Percentiles rank a stretch among this genome's conserved stretches.
phyloP scores from a whole-genome alignment of 2,329 filamentous ascomycete genomes.

The Cladophialophora yegresii region DNA sequence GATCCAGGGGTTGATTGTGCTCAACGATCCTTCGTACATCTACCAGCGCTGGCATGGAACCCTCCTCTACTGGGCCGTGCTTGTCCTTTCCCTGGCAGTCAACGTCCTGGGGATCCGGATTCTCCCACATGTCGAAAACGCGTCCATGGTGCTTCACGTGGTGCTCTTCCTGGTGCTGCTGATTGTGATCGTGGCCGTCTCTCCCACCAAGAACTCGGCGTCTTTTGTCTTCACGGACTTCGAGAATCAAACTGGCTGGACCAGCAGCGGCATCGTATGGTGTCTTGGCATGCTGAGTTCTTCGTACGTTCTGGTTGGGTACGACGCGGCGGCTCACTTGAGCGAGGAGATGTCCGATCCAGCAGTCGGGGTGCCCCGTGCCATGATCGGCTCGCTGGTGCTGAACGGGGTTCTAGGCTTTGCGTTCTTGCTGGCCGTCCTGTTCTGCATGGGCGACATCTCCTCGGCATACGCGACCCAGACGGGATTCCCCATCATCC shows the following conservation, averaged over 20 bases:
- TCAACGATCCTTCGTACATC: conserved; percentile 39
- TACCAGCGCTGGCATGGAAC: conserved; percentile 51
- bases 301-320: conserved; percentile 36
- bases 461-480: conserved; percentile 45
- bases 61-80: conserved; percentile 52
- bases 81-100: conserved; percentile 44
- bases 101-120: conserved; percentile 49
- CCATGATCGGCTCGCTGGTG: conserved; percentile 41
- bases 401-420: conserved; percentile 53
- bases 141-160: conserved; percentile 41
- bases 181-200: conserved; percentile 46
- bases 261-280: conserved; percentile 32
- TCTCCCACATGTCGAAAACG: conserved; percentile 37
- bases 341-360: conserved; percentile 41
- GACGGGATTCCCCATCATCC: conserved; percentile 50
- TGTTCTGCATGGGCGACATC: conserved; percentile 50
- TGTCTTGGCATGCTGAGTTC: conserved; percentile 38
- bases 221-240: conserved; percentile 46
- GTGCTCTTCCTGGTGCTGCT: conserved; percentile 47
- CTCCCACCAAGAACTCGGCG: conserved; percentile 44
- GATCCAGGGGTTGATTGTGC: conserved; percentile 47
- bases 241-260: conserved; percentile 47
- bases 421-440: conserved; percentile 46
- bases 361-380: conserved; percentile 39
- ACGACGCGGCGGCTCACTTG: conserved; percentile 49